Conservation (phyloP, 2,329 filamentous ascomycete species). For the Epichloe hybrida region DNA sequence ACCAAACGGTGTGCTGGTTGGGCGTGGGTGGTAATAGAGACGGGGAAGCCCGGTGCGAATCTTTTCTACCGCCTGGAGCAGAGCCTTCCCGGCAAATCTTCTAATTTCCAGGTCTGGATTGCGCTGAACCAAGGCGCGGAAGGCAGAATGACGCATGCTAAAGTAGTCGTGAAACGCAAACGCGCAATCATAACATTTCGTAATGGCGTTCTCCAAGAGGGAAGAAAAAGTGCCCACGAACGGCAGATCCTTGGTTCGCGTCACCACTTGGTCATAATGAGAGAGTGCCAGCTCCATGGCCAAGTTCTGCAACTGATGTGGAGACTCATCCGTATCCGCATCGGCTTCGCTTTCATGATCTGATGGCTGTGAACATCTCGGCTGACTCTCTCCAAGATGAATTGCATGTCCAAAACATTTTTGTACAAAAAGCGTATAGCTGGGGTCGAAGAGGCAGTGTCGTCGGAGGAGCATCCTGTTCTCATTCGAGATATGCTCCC, state of each 20-base stretch:
- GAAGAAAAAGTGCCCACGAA: constrained; percentile 44
- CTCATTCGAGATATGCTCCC: constrained; percentile 51
- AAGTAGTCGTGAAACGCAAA: constrained; percentile 50
- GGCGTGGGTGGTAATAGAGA: constrained; percentile 26
- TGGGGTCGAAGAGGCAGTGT: constrained; percentile 66
- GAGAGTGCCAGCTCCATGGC: constrained; percentile 43
- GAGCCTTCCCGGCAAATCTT: constrained; percentile 32
- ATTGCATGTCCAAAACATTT: constrained; percentile 46
- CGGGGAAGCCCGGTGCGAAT: constrained; percentile 36
- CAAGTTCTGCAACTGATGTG: constrained; percentile 26
- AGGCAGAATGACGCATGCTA: constrained; percentile 34
- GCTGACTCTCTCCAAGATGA: constrained; percentile 23
- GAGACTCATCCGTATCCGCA: neutral
- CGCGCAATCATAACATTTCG: constrained; percentile 38
- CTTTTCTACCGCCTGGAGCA: constrained; percentile 37
- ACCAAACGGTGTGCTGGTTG: constrained; percentile 2
- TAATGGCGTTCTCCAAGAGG: constrained; percentile 34
- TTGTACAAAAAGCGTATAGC: constrained; percentile 54
- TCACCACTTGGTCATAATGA: constrained; percentile 64
- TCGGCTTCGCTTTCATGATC: neutral
- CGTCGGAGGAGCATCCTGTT: constrained; percentile 63
- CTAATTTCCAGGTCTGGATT: constrained; percentile 46
- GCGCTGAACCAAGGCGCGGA: constrained; percentile 53
- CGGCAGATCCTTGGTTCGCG: constrained; percentile 54
- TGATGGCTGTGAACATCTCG: neutral